Base-by-base conservation (phyloP, 352 stramenopile genomes). In the Pythium inflatum region DNA sequence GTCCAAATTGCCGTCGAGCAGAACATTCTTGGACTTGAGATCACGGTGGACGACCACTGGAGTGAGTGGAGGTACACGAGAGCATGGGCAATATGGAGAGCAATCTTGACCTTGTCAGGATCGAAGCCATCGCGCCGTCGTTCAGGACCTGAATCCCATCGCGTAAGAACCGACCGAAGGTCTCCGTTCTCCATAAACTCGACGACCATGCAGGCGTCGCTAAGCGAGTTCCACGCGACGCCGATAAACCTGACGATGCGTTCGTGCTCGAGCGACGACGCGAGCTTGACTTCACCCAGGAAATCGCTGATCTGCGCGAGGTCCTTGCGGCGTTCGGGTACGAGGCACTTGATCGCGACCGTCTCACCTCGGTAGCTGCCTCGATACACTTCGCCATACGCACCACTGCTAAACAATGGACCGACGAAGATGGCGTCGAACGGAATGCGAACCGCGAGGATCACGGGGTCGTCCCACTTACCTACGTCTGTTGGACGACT, bases 301-400 rank as follows among this genome's bases (percentile, higher is more conserved):
- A 54, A 54, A 16, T 34, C 46, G 22, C 30, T 22, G 46, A 54
- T 54, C 16, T 54, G 46, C 22, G 46, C 46, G 16, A 54, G 46
- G 16, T 54, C 46, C 16, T 54, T 54, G 46, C 46, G 46, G 8
- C 46, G 46, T 16, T 54, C 46, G 8, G 46, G 46, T 6, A 54
- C 20, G 1, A 54, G 24, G 11, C 46, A 31, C 22, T 54, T 54
- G 46, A 54, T 54, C 22, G 46, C 46, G 24, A 54, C 46, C 6
- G 46, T 54, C 27, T 54, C 46, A 5, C 46, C 46, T 31, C 46
- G 24, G 27, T 27, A 54, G 8, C 20, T 54, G 2, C 46, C 46
- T 12, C 27, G 2, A 43, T 53, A 64, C 33, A 75, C 60, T 49
- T 62, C 54, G 20, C 54, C 54, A 49, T 33, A 62, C 7, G 31